A percentile compares a stretch with the other conserved stretches of the same genome.
Conservation (phyloP, 1,139 yeast species). For the Keqinozyma sinolaborantium region DNA sequence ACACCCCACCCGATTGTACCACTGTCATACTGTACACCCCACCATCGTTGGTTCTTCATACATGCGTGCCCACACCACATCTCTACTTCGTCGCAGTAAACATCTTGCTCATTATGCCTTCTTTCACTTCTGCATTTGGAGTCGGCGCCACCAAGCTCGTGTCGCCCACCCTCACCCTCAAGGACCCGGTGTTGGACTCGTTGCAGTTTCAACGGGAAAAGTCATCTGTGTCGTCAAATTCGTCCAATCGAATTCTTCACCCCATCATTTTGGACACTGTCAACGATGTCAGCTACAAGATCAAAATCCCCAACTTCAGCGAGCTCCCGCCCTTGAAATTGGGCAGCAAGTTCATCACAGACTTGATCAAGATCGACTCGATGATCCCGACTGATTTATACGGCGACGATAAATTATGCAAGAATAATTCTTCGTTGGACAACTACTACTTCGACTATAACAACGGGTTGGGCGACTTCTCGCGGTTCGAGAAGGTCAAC, state of each 20-base stretch:
- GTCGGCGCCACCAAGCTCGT: constrained; percentile 14
- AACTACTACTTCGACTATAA: constrained; percentile 42
- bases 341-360: constrained; percentile 43
- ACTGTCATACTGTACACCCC: no score
- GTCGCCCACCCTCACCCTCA: constrained; percentile 32
- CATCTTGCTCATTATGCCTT: not conserved
- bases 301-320: constrained; percentile 42
- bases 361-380: constrained; percentile 43
- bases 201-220: constrained; percentile 32
- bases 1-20: no score
- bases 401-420: constrained; percentile 35
- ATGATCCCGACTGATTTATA: constrained; percentile 45
- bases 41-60: no score
- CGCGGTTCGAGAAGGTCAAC: constrained; percentile 74
- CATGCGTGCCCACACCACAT: not conserved
- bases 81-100: not conserved
- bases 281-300: constrained; percentile 42
- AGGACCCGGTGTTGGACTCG: constrained; percentile 27
- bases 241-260: constrained; percentile 34
- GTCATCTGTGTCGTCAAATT: constrained; percentile 10
- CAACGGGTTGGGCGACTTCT: constrained; percentile 48
- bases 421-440: constrained; percentile 37
- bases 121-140: not conserved
- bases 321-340: constrained; percentile 41
- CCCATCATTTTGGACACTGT: constrained; percentile 35